Evolutionary conservation across 202 grass and related monocot genomes (phyloP).

Genomic region (Zizania palustris): DNA sequence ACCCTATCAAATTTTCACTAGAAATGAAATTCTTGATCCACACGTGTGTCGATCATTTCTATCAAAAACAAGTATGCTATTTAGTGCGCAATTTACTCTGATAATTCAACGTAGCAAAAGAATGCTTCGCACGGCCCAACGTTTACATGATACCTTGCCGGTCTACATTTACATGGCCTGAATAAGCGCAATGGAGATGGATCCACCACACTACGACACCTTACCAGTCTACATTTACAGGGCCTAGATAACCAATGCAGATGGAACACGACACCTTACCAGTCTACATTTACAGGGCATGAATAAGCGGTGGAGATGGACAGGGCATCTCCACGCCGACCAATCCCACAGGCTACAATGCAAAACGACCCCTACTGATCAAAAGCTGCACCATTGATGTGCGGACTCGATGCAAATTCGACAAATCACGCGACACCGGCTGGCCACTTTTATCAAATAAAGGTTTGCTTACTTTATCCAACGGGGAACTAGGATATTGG

Average conservation of each 20-base stretch:
- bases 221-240: no score
- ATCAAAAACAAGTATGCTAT: no score
- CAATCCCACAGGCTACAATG: neutral
- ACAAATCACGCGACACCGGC: neutral
- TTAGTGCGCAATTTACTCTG: neutral
- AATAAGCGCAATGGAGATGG: no score
- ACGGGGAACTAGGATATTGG: neutral
- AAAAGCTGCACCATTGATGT: neutral
- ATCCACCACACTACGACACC: no score
- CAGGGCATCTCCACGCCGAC: neutral
- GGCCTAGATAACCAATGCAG: no score
- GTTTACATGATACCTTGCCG: no score
- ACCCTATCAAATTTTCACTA: no score
- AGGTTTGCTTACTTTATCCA: neutral
- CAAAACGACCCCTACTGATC: neutral
- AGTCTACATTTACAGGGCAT: neutral
- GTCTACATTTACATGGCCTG: no score
- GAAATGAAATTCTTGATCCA: no score
- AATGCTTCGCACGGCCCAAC: neutral
- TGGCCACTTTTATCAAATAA: neutral
- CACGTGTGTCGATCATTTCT: no score
- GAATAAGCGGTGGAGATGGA: neutral
- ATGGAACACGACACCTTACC: neutral
- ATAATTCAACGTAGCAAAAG: neutral
- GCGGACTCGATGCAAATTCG: neutral